Base-by-base conservation (phyloP, 768 basidiomycete species). In the Naganishia antarctica region DNA sequence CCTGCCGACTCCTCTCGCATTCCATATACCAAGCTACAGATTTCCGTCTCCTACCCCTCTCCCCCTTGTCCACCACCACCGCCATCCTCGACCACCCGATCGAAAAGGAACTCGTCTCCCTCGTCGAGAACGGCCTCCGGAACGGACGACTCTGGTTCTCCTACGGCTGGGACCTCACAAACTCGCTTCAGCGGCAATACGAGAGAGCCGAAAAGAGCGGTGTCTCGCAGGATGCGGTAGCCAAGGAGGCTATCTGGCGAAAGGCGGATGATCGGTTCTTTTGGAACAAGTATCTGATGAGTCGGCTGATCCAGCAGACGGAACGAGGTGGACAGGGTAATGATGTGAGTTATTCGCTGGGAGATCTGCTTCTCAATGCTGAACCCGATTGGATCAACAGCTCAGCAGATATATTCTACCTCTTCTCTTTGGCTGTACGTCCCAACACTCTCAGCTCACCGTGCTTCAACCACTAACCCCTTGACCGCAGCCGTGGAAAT, bases 191-290 rank as follows among this genome's bases (percentile, higher is more conserved):
- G 81, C 81, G 83, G 40, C 94, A 97, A 75, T 86, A 85, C 82
- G 80, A 81, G 37, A n/a, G 53, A 37, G 53, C 53, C 11, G 53
- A 57, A 29, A 57, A 57, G 53, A 73, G 80, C 86, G 11, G 80
- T 89, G 49, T 93, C 87, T 26, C 43, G 32, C 63, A 64, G 8
- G 69, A 64, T 21, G 28, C 44, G 13, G 16, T 47, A 6, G 58
- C 31, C 29, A 41, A 53, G 26, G 48, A 53, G 58, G 74, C 74
- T 1, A 60, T 73, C 29, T 77, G 76, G 76, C 70, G 68, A 59
- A 70, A 93, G 87, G 87, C 87, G 41, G 96, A 99, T 69, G 91
- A 96, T 73, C 83, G 93, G 67, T 99, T 99, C 80, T 98, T 98
- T 79, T 99, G 94, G 94, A 99, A 99, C 78, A 89, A 85, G 84